Percentiles rank a stretch among this genome's conserved stretches.
Conservation (phyloP, 495 filamentous ascomycete species). For the Penicilliopsis zonata region DNA sequence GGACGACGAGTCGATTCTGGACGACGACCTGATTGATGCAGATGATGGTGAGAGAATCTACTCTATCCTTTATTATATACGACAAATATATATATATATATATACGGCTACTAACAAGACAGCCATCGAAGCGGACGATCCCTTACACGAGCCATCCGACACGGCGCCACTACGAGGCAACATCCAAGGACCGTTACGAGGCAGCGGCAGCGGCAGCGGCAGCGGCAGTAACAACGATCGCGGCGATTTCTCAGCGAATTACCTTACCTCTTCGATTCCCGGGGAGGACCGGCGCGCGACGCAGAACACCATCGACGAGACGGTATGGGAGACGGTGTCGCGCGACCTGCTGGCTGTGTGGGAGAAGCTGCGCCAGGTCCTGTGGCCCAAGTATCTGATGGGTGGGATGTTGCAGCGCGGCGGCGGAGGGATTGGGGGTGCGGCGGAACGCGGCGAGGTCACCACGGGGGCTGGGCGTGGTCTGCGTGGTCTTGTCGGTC, state of each 20-base stretch:
- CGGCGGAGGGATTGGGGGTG: slow-evolving; percentile 60
- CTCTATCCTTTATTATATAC: neutral
- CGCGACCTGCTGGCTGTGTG: slow-evolving; percentile 88
- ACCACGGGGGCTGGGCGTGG: slow-evolving; percentile 45
- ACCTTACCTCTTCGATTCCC: slow-evolving; percentile 78
- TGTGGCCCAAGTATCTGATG: slow-evolving; percentile 90
- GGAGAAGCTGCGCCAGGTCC: slow-evolving; percentile 96
- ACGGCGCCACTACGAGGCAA: slow-evolving; percentile 70
- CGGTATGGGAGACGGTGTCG: slow-evolving; percentile 86
- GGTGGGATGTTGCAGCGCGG: slow-evolving; percentile 51
- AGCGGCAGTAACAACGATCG: slow-evolving; percentile 34
- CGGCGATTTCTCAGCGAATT: slow-evolving; percentile 33
- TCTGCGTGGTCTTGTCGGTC: slow-evolving; percentile 50
- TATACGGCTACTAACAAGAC: slow-evolving; percentile 2
- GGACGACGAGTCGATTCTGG: slow-evolving; percentile 57
- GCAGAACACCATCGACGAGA: slow-evolving; percentile 92
- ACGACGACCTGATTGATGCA: slow-evolving; percentile 87
- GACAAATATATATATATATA: neutral
- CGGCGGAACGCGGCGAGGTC: slow-evolving; percentile 52
- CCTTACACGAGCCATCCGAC: slow-evolving; percentile 55
- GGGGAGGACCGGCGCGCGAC: slow-evolving; percentile 92
- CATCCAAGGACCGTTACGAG: slow-evolving; percentile 41
- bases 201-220: slow-evolving; percentile 19
- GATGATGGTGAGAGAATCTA: slow-evolving; percentile 61
- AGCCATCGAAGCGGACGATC: slow-evolving; percentile 90